Evolutionary conservation across 2,329 filamentous ascomycete genomes (phyloP), one percentile per base, ranked within the genome.

Genomic region (Zymoseptoria pseudotritici): DNA sequence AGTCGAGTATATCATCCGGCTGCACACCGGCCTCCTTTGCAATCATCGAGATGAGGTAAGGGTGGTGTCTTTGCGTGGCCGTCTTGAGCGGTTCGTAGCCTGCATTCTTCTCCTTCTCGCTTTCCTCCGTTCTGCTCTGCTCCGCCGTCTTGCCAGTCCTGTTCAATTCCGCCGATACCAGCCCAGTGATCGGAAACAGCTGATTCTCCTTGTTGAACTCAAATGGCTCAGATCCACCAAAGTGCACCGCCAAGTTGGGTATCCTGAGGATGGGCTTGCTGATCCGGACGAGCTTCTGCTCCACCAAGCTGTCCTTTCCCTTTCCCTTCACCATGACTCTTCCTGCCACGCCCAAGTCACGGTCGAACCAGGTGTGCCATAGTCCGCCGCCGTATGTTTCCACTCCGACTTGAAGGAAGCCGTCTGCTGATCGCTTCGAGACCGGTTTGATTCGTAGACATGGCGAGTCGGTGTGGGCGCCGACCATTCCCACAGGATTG

Each of bases 291-390:
- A 99, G 82, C 76, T 88, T 92, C 77, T 91, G 88, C 63, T 86
- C 84, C 65, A 96, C 89, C 65, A 83, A 86, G 56, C 89, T 90
- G 60, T 89, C 83, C 53, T 82, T 82, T 59, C 86, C 66, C 26
- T 29, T 29, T 59, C 36, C 36, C 59, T 69, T 86, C 58, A 94
- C 89, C 80, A 97, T 87, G 13, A 90, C 90, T 61, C 94, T 84
- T 8, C 94, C 94, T 31, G 94, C 94, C 57, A 97, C 86, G 68
- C 90, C 89, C 63, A 99, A 79, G 74, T 99, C 94, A 55, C 94
- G 87, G 75, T 99, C 94, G 72, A 99, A 99, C 94, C 86, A 99
- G 53, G 90, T 96, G 76, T 97, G 92, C 93, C 93, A 97, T 70
- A 97, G 87, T 58, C 94, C 94, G 63, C 94, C 94, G 57, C 94